A percentile compares a stretch with the other conserved stretches of the same genome.
These are phyloP conservation scores for Neonectria neomacrospora DNA, from an alignment of 2,329 filamentous ascomycete species.

Conservation along the genomic window DNA sequence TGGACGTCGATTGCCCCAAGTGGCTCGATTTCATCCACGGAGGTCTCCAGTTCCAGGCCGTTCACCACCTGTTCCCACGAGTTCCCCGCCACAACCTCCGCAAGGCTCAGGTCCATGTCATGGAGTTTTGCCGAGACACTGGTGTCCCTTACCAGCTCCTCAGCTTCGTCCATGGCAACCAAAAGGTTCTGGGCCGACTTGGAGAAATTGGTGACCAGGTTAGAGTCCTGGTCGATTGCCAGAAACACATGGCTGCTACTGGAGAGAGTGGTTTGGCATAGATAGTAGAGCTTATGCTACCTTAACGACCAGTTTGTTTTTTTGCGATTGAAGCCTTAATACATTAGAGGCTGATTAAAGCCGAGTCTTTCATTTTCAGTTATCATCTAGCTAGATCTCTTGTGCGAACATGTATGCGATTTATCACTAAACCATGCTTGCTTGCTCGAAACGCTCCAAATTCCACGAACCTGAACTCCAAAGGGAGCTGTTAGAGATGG, in stretches of 20 bases:
- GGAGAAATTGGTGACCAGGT: conserved; percentile 71
- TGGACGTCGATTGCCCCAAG: conserved; percentile 77
- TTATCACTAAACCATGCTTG: too few species aligned
- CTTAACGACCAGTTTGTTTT: conserved; percentile 1
- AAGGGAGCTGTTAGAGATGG: too few species aligned
- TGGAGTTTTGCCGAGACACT: conserved; percentile 72
- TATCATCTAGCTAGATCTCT: neutral
- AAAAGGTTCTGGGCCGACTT: conserved; percentile 59
- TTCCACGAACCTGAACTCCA: too few species aligned
- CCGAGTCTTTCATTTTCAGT: neutral
- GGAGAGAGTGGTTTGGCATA: conserved; percentile 55
- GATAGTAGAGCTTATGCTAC: conserved; percentile 5
- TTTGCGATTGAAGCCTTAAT: neutral
- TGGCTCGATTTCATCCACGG: conserved; percentile 81
- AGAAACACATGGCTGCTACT: conserved; percentile 61
- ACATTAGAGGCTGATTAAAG: neutral
- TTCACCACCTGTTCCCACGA: conserved; percentile 76
- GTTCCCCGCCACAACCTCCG: conserved; percentile 76
- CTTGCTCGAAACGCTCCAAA: too few species aligned
- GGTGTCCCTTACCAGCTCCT: conserved; percentile 71
- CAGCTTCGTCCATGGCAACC: conserved; percentile 71
- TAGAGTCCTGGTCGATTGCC: conserved; percentile 67
- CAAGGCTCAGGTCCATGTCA: conserved; percentile 67
- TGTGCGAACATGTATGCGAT: neutral
- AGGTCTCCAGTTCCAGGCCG: conserved; percentile 77